Evolutionary conservation across 805 yeast species (phyloP), one percentile per base, ranked within the genome.

Genomic region (Grigorovia transvaalensis): DNA sequence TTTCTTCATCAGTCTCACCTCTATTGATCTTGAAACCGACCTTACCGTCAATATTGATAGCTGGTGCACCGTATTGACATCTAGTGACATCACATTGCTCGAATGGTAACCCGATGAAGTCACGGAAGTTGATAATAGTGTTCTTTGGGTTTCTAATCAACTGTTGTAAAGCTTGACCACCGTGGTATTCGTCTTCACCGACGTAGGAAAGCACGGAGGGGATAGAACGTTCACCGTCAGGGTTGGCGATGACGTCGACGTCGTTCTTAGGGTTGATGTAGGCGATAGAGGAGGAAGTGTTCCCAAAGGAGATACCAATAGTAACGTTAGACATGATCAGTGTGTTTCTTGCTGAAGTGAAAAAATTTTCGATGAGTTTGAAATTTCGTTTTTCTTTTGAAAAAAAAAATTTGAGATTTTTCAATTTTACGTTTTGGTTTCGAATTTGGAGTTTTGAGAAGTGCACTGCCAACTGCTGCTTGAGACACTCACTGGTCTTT

Each of bases 151-250:
- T 88, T 80, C 99, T 86, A 57, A 93, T 76, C 63, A 91, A 74
- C 74, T 93, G 97, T 52, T 89, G 90, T 61, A 83, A 74, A 53
- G 98, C 99, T 75, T 93, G 98, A 54, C 88, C 85, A 55, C 99
- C 99, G 67, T 93, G 97, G 74, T 88, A 93, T 74, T 93, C 98
- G 68, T 93, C 98, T 52, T 78, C 84, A 55, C 95, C 96, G 53
- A 89, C 89, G 69, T 90, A 93, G 18, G 97, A 82, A 55, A 93
- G 77, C 54, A 86, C 85, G 30, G 98, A 85, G 56, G 98, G 96
- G 67, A 93, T 93, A 54, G 91, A 79, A 75, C 98, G 88, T 74
- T 93, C 98, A 71, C 99, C 99, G 67, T 93, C 99, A 60, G 95
- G 96, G 81, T 93, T 91, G 60, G 99, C 99, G 69, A 93, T 91